Conservation (phyloP, 257 asterid genomes). For the Solanum acaule region DNA sequence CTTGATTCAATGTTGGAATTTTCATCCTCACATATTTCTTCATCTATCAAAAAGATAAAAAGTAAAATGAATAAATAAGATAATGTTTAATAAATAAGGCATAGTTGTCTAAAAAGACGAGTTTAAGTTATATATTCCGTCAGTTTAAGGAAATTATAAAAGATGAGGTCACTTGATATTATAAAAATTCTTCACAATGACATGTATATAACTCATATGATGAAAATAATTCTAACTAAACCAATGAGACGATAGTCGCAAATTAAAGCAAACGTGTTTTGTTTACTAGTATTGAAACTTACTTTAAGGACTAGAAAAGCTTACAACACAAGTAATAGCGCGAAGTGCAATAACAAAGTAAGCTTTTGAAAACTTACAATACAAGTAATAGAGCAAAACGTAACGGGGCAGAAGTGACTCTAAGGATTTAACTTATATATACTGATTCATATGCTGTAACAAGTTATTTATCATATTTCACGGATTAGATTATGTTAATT, state of each 20-base stretch:
- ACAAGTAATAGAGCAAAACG: not conserved
- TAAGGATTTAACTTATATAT: not conserved
- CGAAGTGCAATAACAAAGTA: too few relatives aligned
- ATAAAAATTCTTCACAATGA: not conserved
- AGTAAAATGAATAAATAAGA: not conserved
- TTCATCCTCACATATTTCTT: not conserved
- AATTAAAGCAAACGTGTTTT: too few relatives aligned
- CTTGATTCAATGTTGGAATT: not conserved
- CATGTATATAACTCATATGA: not conserved
- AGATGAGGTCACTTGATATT: rapidly evolving
- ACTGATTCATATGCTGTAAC: not conserved
- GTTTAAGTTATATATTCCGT: not conserved
- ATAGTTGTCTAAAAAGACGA: not conserved
- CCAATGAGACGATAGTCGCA: not conserved
- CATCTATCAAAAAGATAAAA: not conserved
- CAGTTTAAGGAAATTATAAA: not conserved
- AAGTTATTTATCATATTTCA: not conserved
- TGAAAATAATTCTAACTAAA: not conserved
- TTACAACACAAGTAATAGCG: not conserved
- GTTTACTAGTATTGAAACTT: not conserved
- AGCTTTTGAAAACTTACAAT: not conserved
- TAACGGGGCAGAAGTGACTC: not conserved
- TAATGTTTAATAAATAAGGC: not conserved
- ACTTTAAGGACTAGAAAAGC: too few relatives aligned
- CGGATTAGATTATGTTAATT: not conserved